phyloP scores from a whole-genome alignment of 2,329 filamentous ascomycete genomes.

The Gaeumannomyces sp. region DNA sequence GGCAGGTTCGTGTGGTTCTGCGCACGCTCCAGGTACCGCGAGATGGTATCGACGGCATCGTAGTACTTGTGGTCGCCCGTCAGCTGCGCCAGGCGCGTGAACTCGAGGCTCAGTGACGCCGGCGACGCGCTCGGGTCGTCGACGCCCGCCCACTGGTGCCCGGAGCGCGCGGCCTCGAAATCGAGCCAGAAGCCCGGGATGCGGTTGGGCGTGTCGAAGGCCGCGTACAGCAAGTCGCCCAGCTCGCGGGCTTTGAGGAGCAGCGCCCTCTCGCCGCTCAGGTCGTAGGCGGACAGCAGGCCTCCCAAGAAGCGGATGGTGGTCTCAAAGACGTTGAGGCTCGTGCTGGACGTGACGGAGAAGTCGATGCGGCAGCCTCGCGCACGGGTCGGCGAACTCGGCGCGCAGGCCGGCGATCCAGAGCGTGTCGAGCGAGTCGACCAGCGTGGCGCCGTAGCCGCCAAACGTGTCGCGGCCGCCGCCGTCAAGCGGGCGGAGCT shows the following conservation, averaged over 20 bases:
- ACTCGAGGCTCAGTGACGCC: slow-evolving; percentile 63
- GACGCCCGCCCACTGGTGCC: slow-evolving; percentile 27
- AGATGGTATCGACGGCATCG: slow-evolving; percentile 69
- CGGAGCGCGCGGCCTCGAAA: slow-evolving; percentile 33
- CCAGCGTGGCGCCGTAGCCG: slow-evolving; percentile 52
- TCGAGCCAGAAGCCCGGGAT: slow-evolving; percentile 52
- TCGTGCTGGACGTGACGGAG: slow-evolving; percentile 34
- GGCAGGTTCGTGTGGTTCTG: slow-evolving; percentile 66
- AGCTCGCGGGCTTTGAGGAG: slow-evolving; percentile 45
- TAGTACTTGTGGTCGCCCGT: slow-evolving; percentile 65
- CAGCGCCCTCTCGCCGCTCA: slow-evolving; percentile 37
- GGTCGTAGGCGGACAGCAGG: slow-evolving; percentile 44
- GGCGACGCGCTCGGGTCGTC: slow-evolving; percentile 31
- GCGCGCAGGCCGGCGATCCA: slow-evolving; percentile 52
- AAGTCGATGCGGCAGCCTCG: slow-evolving; percentile 49
- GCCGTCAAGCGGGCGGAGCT: slow-evolving; percentile 44
- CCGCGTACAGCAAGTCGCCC: slow-evolving; percentile 43
- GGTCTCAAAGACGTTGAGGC: slow-evolving; percentile 57
- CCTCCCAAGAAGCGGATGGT: slow-evolving; percentile 51
- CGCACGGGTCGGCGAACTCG: slow-evolving; percentile 46
- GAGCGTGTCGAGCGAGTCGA: slow-evolving; percentile 54
- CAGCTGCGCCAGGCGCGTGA: slow-evolving; percentile 63
- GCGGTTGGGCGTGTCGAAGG: slow-evolving; percentile 46
- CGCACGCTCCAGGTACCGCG: slow-evolving; percentile 58
- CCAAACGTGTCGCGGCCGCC: slow-evolving; percentile 41